Percentiles rank a stretch among this genome's conserved stretches.
These are phyloP conservation scores for Astrothelium macrocarpum DNA, from an alignment of 495 filamentous ascomycete species.

Conservation along the genomic window DNA sequence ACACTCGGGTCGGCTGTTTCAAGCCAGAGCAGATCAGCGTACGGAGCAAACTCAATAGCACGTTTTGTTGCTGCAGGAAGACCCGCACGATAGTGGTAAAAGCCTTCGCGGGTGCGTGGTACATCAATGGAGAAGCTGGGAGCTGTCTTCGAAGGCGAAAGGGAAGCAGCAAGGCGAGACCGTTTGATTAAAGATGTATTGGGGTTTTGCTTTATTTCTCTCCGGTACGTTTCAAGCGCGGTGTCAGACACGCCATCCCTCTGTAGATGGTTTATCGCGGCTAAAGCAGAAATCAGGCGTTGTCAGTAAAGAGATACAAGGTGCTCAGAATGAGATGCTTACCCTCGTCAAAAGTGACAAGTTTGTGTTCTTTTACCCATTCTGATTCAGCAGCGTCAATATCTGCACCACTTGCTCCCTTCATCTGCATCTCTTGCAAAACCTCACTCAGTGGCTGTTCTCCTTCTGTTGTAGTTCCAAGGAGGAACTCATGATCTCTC, in stretches of 20 bases:
- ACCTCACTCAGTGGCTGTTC: slow-evolving; percentile 74
- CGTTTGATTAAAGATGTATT: slow-evolving; percentile 69
- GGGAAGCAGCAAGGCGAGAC: slow-evolving; percentile 52
- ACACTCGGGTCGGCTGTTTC: slow-evolving; percentile 88
- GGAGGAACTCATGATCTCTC: slow-evolving; percentile 92
- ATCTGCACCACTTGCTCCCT: slow-evolving; percentile 64
- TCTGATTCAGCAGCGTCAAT: slow-evolving; percentile 78
- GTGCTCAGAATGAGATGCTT: not conserved
- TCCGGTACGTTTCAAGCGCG: slow-evolving; percentile 56
- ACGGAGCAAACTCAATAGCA: slow-evolving; percentile 80
- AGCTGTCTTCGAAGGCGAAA: slow-evolving; percentile 24
- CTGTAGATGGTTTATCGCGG: slow-evolving; percentile 64
- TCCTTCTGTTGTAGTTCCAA: slow-evolving; percentile 64
- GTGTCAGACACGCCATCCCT: slow-evolving; percentile 48
- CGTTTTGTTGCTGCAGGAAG: slow-evolving; percentile 86
- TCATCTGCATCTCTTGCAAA: slow-evolving; percentile 78
- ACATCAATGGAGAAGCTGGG: slow-evolving; percentile 80
- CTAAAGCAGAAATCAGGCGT: slow-evolving; percentile 25
- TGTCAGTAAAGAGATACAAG: not conserved
- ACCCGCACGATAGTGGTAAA: slow-evolving; percentile 89
- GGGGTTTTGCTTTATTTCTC: slow-evolving; percentile 47
- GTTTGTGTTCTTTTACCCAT: slow-evolving; percentile 79
- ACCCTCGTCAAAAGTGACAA: slow-evolving; percentile 89
- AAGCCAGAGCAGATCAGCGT: slow-evolving; percentile 92
- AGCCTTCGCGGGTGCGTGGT: slow-evolving; percentile 88